Base-by-base conservation (phyloP, 371 early-diverging fungal genomes). In the Mucor mucedo region DNA sequence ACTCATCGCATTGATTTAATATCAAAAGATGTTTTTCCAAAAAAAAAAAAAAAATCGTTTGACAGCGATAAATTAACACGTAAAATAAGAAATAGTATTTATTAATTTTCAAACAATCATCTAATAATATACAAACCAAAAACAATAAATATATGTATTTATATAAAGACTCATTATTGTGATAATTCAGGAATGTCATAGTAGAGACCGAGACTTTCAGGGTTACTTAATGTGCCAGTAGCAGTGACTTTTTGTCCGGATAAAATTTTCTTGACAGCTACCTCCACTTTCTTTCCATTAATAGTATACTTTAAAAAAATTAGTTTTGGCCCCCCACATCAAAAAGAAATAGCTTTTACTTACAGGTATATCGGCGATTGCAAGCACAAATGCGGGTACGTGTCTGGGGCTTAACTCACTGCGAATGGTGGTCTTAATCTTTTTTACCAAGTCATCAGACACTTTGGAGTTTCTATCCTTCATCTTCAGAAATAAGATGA, bases 221-320 rank as follows among this genome's bases (percentile, higher is more conserved):
- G 96, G 72, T 98, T 98, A 38, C 85, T 89, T 53, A 98, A 76
- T 0, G 93, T 90, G 11, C 88, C 89, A 16, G 84, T 80, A 13
- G 94, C 87, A 11, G 85, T 77, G 14, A 94, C 85, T 14, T 80
- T 91, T 65, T 89, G 81, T 6, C 94, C 94, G 29, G 89, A 87
- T 14, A 98, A 83, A 55, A 98, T 92, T 76, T 89, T 87, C 82
- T 97, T 98, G 52, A 98, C 95, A 3, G 96, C 97, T 13, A 98
- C 89, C 74, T 98, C 98, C 3, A 97, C 95, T 79, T 97, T 98
- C 71, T 98, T 98, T 56, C 98, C 98, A 60, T 95, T 97, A 69
- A 92, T 83, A 0, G 98, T 98, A 75, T 98, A 92, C 87, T 88
- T 55, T 56, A 62, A 44, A 58, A 52, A 55, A 53, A 35, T 30